Conservation (phyloP, 1,139 yeast genomes). For the Yamadazyma membranifaciens region DNA sequence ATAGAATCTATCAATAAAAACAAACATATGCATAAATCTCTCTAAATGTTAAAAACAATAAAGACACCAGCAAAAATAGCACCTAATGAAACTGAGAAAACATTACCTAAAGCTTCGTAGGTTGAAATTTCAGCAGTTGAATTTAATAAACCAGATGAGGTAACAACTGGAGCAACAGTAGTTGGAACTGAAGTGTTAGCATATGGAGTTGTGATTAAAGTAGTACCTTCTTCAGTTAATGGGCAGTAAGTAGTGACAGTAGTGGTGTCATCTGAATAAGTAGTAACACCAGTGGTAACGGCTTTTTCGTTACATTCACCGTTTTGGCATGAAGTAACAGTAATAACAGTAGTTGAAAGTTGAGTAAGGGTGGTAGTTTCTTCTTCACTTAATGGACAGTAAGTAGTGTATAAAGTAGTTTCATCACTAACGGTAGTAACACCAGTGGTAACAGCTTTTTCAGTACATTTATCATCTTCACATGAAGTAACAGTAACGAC, state of each 20-base stretch:
- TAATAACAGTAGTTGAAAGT: constrained; percentile 12
- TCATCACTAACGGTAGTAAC: constrained; percentile 30
- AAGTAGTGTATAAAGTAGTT: constrained; percentile 43
- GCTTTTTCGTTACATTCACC: constrained; percentile 15
- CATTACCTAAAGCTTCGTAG: constrained; percentile 18
- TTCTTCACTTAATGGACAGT: constrained; percentile 37
- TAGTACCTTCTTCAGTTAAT: constrained; percentile 18
- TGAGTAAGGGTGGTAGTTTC: constrained; percentile 15
- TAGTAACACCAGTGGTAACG: constrained; percentile 25
- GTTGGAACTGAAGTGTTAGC: constrained; percentile 7
- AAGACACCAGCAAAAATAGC: constrained; percentile 22
- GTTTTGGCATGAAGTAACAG: constrained; percentile 12
- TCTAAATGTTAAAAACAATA: constrained; percentile 15
- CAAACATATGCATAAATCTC: constrained; percentile 2
- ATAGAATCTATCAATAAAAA: not conserved
- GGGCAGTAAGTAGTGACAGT: constrained; percentile 51
- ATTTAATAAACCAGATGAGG: constrained; percentile 3
- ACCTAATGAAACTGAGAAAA: constrained; percentile 19
- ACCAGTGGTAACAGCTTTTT: constrained; percentile 35
- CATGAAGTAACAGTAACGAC: constrained; percentile 53
- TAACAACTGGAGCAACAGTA: constrained; percentile 7
- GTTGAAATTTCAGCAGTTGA: constrained; percentile 11
- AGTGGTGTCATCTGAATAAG: constrained; percentile 25
- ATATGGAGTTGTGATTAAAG: constrained; percentile 8
- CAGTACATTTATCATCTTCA: constrained; percentile 30